Evolutionary conservation across 306 rosid species (phyloP), one percentile per base, ranked within the genome.

Genomic region (Boehmeria nivea): DNA sequence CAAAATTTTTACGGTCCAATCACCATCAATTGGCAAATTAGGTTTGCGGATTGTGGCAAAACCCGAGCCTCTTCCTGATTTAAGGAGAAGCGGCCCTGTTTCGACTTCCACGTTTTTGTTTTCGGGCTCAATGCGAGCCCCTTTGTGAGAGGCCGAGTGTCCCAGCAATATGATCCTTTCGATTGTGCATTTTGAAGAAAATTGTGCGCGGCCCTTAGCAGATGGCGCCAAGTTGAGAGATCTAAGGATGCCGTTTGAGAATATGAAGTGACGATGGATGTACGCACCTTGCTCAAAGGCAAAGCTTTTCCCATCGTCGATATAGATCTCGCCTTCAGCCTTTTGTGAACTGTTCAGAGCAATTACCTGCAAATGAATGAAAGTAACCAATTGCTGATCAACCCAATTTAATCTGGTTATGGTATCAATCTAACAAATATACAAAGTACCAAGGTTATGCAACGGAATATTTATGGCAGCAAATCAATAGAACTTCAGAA

Each of bases 301-400:
- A 17, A 84, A 91, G 79, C 93, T 91, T 67, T 69, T 82, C 18
- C 99, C 99, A 25, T 91, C 96, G 47, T 91, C 99, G 19, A 82
- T 58, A 33, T 87, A 91, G 42, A 91, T 77, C 60, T 87, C 99
- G 38, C 99, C 99, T 68, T 91, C 99, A 5, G 99, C 99, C 69
- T 61, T 80, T 71, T 73, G 93, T 53, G 96, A 82, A 53, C 87
- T 91, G 74, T 91, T 91, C 52, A 91, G 83, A 61, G 93, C 99
- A 40, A 91, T 76, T 48, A 91, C 96, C 99, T 91, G 68, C 54
- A 56, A 74, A 40, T 28, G 23, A 25, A 6, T 25, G 6, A 19
- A 31, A 31, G 36, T 10, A 31, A 31, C 26, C 20, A 26, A 13
- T 16, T 51, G 17, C 20, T n/a, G 15, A 51, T 27, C 27, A 46